Base-by-base conservation (phyloP, 768 basidiomycete species). In the Udeniomyces megalosporus region DNA sequence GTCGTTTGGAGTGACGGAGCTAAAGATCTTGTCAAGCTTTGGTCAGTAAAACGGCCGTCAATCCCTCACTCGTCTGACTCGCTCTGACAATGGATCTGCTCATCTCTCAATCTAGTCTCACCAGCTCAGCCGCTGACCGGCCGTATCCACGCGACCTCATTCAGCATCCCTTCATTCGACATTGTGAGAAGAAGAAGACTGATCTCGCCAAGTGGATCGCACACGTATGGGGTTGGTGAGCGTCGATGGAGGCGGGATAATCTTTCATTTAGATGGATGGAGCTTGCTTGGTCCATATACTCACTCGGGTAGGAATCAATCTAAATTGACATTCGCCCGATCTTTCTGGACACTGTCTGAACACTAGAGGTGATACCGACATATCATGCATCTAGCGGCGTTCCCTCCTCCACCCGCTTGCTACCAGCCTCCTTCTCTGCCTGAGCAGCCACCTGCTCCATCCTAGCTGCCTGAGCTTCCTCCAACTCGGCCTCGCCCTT, bases 121-220 rank as follows among this genome's bases (percentile, higher is more conserved):
- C 42, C 6, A 54, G 56, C 2, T 56, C 55, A 6, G 55, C 55
- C 29, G 34, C 24, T 26, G 49, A 22, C 14, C 62, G 63, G 11
- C 63, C 63, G 3, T 65, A 65, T 35, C 63, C 63, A 3, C 44
- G 63, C 8, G 63, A 65, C 26, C 58, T 65, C 24, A 58, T 65
- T 42, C 50, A 31, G 11, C 63, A 65, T 32, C 58, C 58, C 24
- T 65, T 65, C 50, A 48, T 65, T 47, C 28, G 31, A 12, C 51
- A 55, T 45, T 54, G 49, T 8, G 63, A 58, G 47, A 42, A 42
- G 35, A 55, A 55, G 29, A 51, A 52, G 49, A 56, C 62, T 2
- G 54, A 56, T 29, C 47, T 63, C 42, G 62, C 62, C 20, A 63
- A 63, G 55, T 63, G 62, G 62, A 34, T 63, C 49, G 62, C 62